Evolutionary conservation across 805 yeast genomes (phyloP).

Genomic region (Sugiyamaella lignohabitans): DNA sequence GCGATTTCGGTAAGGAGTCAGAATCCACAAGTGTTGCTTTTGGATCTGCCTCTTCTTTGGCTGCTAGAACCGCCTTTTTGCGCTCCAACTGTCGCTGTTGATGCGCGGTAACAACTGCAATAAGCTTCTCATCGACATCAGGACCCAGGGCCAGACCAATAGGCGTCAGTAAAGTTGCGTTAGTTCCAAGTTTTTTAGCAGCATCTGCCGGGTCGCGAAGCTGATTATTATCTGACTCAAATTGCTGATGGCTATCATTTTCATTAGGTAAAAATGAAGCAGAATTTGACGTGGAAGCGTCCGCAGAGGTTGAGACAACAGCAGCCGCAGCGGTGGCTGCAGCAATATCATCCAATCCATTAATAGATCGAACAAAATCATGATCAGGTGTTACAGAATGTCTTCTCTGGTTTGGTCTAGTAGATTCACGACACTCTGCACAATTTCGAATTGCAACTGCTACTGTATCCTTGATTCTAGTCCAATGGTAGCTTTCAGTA

Average conservation of each 20-base stretch:
- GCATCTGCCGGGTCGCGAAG: neutral
- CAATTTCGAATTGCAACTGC: conserved; percentile 73
- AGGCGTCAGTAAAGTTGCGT: conserved; percentile 5
- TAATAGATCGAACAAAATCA: neutral
- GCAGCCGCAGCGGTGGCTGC: conserved; percentile 4
- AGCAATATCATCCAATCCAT: conserved; percentile 29
- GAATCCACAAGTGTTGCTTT: no score
- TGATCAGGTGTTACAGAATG: neutral
- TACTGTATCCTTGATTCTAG: conserved; percentile 82
- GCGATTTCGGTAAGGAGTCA: no score
- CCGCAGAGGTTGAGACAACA: neutral
- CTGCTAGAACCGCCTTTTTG: no score
- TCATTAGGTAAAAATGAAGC: neutral
- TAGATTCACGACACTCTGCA: conserved; percentile 56
- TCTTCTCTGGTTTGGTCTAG: conserved; percentile 26
- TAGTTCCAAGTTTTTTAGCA: neutral
- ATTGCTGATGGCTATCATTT: neutral
- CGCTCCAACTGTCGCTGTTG: conserved; percentile 22
- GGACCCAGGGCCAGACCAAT: conserved; percentile 14
- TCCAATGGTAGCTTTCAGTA: conserved; percentile 83
- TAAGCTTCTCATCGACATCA: conserved; percentile 44
- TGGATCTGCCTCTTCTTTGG: neutral
- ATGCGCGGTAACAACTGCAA: conserved; percentile 58
- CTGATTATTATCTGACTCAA: neutral
- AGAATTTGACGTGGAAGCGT: conserved; percentile 1